Evolutionary conservation across 2,329 filamentous ascomycete genomes (phyloP).

Genomic region (Curvularia lunata): DNA sequence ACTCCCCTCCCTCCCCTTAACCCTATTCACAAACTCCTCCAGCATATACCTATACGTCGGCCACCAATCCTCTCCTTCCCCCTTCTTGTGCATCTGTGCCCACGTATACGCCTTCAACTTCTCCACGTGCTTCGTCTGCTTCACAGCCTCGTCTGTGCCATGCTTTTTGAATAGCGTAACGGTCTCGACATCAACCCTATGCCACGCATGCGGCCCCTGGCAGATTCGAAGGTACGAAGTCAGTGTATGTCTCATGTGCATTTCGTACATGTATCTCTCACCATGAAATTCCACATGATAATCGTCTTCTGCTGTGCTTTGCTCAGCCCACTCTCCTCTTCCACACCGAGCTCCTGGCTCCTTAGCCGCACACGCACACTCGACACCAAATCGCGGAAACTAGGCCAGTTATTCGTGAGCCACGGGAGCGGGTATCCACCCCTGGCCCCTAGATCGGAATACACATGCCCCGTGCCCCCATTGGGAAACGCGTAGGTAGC

Average conservation of each 20-base stretch:
- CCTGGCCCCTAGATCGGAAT: conserved; percentile 21
- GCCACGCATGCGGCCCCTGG: conserved; percentile 27
- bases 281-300: conserved; percentile 29
- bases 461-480: conserved; percentile 24
- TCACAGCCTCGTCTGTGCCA: conserved; percentile 15
- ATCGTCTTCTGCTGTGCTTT: conserved; percentile 21
- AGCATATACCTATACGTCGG: conserved; percentile 47
- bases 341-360: conserved; percentile 9
- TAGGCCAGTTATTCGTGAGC: conserved; percentile 32
- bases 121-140: conserved; percentile 16
- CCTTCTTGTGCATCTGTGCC: conserved; percentile 32
- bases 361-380: conserved; percentile 21
- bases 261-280: no score
- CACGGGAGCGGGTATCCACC: conserved; percentile 30
- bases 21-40: conserved; percentile 45
- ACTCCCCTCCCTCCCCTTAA: conserved; percentile 36
- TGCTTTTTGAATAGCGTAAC: conserved; percentile 7
- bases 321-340: conserved; percentile 13
- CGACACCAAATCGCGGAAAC: conserved; percentile 13
- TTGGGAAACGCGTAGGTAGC: conserved; percentile 33
- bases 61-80: conserved; percentile 36
- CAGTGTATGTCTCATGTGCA: no score
- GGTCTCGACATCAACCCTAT: conserved; percentile 30
- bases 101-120: conserved; percentile 36
- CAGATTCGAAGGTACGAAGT: no score